phyloP scores from a whole-genome alignment of 768 basidiomycete species.

The Pisolithus orientalis region DNA sequence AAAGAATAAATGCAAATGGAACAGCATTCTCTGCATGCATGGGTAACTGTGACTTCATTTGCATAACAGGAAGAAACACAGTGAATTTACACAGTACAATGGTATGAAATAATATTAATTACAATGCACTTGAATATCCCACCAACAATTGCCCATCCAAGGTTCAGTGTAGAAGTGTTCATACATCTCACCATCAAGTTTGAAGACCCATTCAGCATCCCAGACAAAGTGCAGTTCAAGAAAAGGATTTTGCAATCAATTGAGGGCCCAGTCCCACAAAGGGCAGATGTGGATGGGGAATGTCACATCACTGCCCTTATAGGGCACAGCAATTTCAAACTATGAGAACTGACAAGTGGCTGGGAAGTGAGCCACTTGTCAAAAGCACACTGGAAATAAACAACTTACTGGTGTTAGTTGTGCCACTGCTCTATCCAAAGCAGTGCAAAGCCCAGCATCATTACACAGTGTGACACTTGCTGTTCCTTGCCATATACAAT shows the following conservation, averaged over 20 bases:
- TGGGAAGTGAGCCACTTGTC: no score
- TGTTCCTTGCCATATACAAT: no score
- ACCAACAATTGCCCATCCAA: constrained; percentile 31
- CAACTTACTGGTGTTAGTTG: no score
- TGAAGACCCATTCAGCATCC: constrained; percentile 26
- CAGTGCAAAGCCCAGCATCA: no score
- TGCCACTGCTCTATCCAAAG: no score
- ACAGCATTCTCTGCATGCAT: constrained; percentile 4
- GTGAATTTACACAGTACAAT: no score
- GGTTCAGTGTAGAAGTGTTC: constrained; percentile 30
- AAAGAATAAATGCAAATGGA: constrained; percentile 29
- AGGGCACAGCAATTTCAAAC: neutral
- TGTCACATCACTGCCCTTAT: neutral
- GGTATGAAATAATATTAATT: neutral
- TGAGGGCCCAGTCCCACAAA: constrained; percentile 8
- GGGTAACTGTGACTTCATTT: neutral
- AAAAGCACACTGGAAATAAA: no score
- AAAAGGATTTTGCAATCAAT: constrained; percentile 1
- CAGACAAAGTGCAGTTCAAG: constrained; percentile 19
- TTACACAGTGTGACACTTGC: no score
- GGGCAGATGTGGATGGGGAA: neutral
- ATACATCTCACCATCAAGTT: constrained; percentile 20
- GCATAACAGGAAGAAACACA: no score
- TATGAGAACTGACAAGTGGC: neutral
- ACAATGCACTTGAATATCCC: constrained; percentile 31